Percentiles rank a stretch among this genome's conserved stretches.
phyloP scores from a whole-genome alignment of 345 rosid species.

The Raphanus raphanistrum region DNA sequence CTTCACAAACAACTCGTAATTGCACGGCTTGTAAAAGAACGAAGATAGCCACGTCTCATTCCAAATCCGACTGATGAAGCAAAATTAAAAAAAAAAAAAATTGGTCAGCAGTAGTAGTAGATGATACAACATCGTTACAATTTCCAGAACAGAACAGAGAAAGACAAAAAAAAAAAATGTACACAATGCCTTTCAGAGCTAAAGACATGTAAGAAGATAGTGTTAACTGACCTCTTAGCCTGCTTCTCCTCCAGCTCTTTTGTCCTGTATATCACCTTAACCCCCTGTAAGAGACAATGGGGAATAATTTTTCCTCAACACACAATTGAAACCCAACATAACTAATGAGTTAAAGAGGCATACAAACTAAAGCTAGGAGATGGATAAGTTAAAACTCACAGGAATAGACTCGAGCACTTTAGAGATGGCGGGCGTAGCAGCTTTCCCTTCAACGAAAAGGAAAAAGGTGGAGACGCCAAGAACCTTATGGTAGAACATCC shows the following conservation, averaged over 20 bases:
- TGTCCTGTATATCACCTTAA: slow-evolving; percentile 80
- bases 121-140: slow-evolving; percentile 6
- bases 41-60: slow-evolving; percentile 94
- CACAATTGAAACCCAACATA: slow-evolving; percentile 11
- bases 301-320: no score
- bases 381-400: slow-evolving; percentile 45
- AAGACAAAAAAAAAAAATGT: not conserved
- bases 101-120: slow-evolving; percentile 4
- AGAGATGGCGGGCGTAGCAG: slow-evolving; percentile 77
- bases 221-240: slow-evolving; percentile 64
- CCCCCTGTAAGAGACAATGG: slow-evolving; percentile 64
- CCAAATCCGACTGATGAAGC: slow-evolving; percentile 79
- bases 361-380: not conserved
- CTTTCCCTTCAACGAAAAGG: slow-evolving; percentile 93
- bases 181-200: not conserved
- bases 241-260: slow-evolving; percentile 89
- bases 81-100: not conserved
- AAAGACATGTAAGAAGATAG: not conserved
- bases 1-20: slow-evolving; percentile 93
- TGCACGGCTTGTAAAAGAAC: slow-evolving; percentile 97
- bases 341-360: not conserved
- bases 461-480: slow-evolving; percentile 87
- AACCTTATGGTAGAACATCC: slow-evolving; percentile 97
- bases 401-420: slow-evolving; percentile 81
- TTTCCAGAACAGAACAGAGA: not conserved